Percentiles rank a stretch among this genome's conserved stretches.
These are phyloP conservation scores for Penicillium psychrosexuale DNA, from an alignment of 2,329 filamentous ascomycete species.

Conservation along the genomic window DNA sequence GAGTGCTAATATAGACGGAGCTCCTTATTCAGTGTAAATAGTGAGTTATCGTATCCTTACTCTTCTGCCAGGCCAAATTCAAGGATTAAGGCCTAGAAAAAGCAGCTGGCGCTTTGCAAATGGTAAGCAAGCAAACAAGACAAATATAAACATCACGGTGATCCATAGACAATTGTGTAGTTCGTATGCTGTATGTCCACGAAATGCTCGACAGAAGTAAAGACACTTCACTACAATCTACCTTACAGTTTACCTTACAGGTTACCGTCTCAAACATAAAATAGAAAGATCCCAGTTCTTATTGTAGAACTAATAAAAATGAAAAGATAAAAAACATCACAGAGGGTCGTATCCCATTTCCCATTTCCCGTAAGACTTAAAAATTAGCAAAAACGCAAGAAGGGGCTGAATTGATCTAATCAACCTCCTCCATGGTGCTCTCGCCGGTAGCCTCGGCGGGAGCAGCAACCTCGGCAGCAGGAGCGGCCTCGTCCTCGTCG, in stretches of 20 bases:
- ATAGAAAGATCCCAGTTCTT: background rate
- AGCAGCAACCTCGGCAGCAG: slow-evolving; percentile 55
- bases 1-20: too few relatives aligned
- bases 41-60: too few relatives aligned
- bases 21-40: too few relatives aligned
- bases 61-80: too few relatives aligned
- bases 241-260: too few relatives aligned
- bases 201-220: background rate
- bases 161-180: background rate
- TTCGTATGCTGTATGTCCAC: too few relatives aligned
- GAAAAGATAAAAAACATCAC: slow-evolving; percentile 22
- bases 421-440: slow-evolving; percentile 99
- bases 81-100: too few relatives aligned
- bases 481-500: slow-evolving; percentile 78
- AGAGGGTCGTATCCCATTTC: slow-evolving; percentile 29
- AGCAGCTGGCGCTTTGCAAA: too few relatives aligned
- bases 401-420: slow-evolving; percentile 58
- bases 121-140: too few relatives aligned
- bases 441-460: slow-evolving; percentile 68
- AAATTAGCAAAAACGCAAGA: slow-evolving; percentile 18
- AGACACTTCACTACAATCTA: background rate
- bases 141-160: too few relatives aligned
- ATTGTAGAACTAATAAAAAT: slow-evolving; percentile 8
- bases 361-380: slow-evolving; percentile 29
- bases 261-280: background rate